A percentile compares a stretch with the other conserved stretches of the same genome.
phyloP scores from a whole-genome alignment of 1,284 basidiomycete species.

The Hypsizygus ulmarius region DNA sequence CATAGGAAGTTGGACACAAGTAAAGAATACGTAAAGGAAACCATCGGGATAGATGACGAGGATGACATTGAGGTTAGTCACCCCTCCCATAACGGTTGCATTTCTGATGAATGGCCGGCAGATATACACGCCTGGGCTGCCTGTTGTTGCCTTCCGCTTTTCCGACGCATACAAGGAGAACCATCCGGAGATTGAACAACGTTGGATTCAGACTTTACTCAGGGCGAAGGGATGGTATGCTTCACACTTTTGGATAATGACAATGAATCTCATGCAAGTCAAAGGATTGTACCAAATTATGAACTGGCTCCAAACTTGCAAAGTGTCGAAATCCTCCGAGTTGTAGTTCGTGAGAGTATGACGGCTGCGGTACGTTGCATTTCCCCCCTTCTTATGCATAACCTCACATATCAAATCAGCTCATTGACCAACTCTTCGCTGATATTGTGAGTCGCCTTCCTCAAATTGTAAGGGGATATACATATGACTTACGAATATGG shows the following conservation, averaged over 20 bases:
- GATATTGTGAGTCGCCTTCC: constrained; percentile 50
- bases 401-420: constrained; percentile 31
- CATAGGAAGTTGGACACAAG: constrained; percentile 41
- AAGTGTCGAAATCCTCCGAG: constrained; percentile 77
- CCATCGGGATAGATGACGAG: constrained; percentile 40
- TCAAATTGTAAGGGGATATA: background rate
- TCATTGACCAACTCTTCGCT: constrained; percentile 60
- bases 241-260: background rate
- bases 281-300: constrained; percentile 85
- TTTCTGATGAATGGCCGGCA: constrained; percentile 28
- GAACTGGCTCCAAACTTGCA: constrained; percentile 73
- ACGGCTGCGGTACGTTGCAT: constrained; percentile 48
- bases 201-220: constrained; percentile 85
- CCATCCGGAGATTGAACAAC: constrained; percentile 78
- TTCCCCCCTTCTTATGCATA: background rate
- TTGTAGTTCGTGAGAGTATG: constrained; percentile 80
- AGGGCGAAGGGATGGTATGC: constrained; percentile 73
- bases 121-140: constrained; percentile 77
- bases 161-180: constrained; percentile 71
- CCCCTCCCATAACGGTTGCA: background rate
- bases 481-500: background rate
- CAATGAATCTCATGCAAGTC: background rate
- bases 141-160: constrained; percentile 92
- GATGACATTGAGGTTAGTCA: constrained; percentile 52
- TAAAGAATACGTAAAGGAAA: constrained; percentile 35